Conservation (phyloP, 257 asterid species). For the Lithospermum erythrorhizon region DNA sequence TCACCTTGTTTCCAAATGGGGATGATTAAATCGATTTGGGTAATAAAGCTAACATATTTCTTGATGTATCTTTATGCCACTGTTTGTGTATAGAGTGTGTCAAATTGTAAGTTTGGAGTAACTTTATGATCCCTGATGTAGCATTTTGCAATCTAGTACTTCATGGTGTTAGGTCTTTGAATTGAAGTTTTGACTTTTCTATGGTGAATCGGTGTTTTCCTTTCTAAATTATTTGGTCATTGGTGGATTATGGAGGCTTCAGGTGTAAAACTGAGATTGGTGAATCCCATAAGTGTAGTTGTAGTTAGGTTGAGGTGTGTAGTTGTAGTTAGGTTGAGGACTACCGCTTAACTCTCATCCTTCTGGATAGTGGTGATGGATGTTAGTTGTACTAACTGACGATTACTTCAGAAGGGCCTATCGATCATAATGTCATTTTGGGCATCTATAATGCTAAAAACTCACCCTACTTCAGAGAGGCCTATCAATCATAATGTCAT, state of each 20-base stretch:
- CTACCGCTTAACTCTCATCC: constrained; percentile 12
- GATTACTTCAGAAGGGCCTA: constrained; percentile 22
- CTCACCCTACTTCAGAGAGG: too few species aligned
- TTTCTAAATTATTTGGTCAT: constrained; percentile 8
- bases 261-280: constrained; percentile 15
- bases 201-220: constrained; percentile 7
- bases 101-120: constrained; percentile 10
- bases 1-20: constrained; percentile 71
- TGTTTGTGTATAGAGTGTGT: constrained; percentile 10
- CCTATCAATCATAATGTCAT: too few species aligned
- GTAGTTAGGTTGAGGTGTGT: constrained; percentile 24
- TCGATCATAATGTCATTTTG: constrained; percentile 33
- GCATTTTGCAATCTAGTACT: constrained; percentile 16
- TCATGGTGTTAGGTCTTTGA: constrained; percentile 5
- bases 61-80: constrained; percentile 9
- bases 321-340: constrained; percentile 15
- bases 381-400: neutral
- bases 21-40: constrained; percentile 29
- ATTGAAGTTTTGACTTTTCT: constrained; percentile 10
- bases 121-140: neutral
- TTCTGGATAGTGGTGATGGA: constrained; percentile 6
- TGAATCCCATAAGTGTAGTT: constrained; percentile 15
- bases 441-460: constrained; percentile 13
- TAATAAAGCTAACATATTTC: constrained; percentile 7
- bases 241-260: constrained; percentile 14